These are phyloP conservation scores for Catharanthus roseus DNA, from an alignment of 257 asterid genomes.

Conservation along the genomic window DNA sequence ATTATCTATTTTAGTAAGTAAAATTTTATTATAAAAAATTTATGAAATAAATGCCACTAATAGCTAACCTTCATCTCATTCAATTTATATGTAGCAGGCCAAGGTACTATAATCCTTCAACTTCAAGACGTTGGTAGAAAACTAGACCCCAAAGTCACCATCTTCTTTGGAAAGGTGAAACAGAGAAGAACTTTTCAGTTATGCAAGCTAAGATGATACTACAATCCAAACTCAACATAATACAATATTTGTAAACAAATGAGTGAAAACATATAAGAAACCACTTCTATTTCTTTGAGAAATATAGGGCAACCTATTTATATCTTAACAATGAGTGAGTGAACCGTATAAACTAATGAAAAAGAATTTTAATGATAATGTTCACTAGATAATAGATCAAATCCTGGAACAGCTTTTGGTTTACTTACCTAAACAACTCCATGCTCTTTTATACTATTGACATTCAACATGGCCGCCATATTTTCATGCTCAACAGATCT, in stretches of 20 bases:
- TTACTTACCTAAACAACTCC: conserved; percentile 78
- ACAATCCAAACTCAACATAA: too few species aligned
- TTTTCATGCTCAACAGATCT: conserved; percentile 23
- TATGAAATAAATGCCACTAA: conserved; percentile 16
- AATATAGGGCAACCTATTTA: too few species aligned
- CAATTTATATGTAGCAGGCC: conserved; percentile 57
- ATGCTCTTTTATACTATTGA: conserved; percentile 49
- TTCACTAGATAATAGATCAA: too few species aligned
- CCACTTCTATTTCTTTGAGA: too few species aligned
- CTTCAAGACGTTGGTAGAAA: conserved; percentile 53
- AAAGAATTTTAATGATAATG: too few species aligned
- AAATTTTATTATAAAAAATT: too few species aligned
- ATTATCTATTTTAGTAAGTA: too few species aligned
- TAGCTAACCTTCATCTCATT: conserved; percentile 57
- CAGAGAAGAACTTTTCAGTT: not conserved
- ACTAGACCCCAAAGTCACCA: conserved; percentile 66
- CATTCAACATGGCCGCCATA: conserved; percentile 14
- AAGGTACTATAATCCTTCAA: conserved; percentile 63
- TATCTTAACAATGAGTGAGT: not conserved
- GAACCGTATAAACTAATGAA: not conserved
- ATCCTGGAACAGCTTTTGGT: not conserved
- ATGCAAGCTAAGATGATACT: too few species aligned
- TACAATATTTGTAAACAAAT: not conserved
- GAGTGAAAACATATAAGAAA: not conserved
- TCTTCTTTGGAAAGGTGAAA: conserved; percentile 68